Percentiles rank a stretch among this genome's conserved stretches.
Conservation (phyloP, 345 rosid genomes). For the Crucihimalaya himalaica region DNA sequence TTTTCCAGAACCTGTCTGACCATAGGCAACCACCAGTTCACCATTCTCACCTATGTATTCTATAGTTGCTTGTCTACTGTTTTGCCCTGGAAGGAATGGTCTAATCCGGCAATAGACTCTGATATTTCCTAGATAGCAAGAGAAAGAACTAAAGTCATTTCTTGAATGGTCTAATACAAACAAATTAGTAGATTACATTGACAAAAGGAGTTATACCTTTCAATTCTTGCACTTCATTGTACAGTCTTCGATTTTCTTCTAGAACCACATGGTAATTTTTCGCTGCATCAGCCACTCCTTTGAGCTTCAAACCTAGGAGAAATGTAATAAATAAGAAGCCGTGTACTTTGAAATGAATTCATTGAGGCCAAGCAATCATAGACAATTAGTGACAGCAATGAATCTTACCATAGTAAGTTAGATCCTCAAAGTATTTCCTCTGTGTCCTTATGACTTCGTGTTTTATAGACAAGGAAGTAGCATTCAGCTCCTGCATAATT, state of each 20-base stretch:
- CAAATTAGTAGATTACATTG: conserved; percentile 2
- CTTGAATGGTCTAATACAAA: conserved; percentile 16
- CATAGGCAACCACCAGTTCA: conserved; percentile 97
- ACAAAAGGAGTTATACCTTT: conserved; percentile 63
- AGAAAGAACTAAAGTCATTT: conserved; percentile 29
- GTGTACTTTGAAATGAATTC: conserved; percentile 21
- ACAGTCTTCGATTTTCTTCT: conserved; percentile 81
- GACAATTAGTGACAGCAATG: conserved; percentile 12
- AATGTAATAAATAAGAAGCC: conserved; percentile 6
- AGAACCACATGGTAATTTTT: conserved; percentile 77
- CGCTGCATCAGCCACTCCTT: conserved; percentile 81
- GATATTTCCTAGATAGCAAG: conserved; percentile 67
- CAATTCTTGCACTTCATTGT: conserved; percentile 93
- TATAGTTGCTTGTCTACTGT: conserved; percentile 64
- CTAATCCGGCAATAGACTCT: conserved; percentile 91
- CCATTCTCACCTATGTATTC: conserved; percentile 90
- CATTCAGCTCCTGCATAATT: conserved; percentile 65
- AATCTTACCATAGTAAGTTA: conserved; percentile 63
- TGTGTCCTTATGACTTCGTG: conserved; percentile 67
- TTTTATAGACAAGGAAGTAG: conserved; percentile 60
- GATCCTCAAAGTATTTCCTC: conserved; percentile 60
- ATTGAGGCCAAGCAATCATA: conserved; percentile 24
- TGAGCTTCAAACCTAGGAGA: conserved; percentile 69
- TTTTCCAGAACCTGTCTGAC: conserved; percentile 99
- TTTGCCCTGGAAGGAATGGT: conserved; percentile 87